Evolutionary conservation across 2,329 filamentous ascomycete genomes (phyloP), one percentile per base, ranked within the genome.

Genomic region (Fusarium brevicatenulatum): DNA sequence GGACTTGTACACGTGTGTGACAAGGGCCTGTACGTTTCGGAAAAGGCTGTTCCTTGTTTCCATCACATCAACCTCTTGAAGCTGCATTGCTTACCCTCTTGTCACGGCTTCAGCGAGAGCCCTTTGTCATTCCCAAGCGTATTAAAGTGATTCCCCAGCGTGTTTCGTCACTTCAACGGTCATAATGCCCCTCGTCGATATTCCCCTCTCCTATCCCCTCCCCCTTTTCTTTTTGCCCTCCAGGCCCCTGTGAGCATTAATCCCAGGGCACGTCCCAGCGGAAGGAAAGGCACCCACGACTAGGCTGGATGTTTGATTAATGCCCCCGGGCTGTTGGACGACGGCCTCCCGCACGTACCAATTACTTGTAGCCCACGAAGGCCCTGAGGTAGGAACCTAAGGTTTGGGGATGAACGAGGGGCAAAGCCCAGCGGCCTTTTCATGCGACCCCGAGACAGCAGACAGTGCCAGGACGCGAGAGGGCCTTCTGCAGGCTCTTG

Each of bases 221-320:
- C 66, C 75, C 68, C 56, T 68, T 74, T 74, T 61, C 34, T 34
- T 52, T 49, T 53, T 57, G 23, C 52, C 49, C 49, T 50, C 46
- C 68, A 54, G 58, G 59, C 73, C 73, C 69, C 73, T 65, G 65
- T 47, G 40, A 50, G 52, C 66, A 71, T 54, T 71, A 64, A 72
- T 68, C 49, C 55, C 61, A 74, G 68, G 61, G 74, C 72, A 74
- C 71, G 71, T 75, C 60, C 68, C 61, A 75, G 59, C 57, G 54
- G 68, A 73, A 74, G 59, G 23, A 71, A 66, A 71, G 68, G 66
- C 56, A 58, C 54, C 66, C 66, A 63, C 63, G 66, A 59, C 75
- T 76, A 77, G 74, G 66, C 67, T 55, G 61, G 58, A 50, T 63
- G 63, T 77, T 77, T 77, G 73, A 77, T 77, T 77, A 73, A 62